Base-by-base conservation (phyloP, 805 yeast genomes). In the Danielozyma ontarioensis region DNA sequence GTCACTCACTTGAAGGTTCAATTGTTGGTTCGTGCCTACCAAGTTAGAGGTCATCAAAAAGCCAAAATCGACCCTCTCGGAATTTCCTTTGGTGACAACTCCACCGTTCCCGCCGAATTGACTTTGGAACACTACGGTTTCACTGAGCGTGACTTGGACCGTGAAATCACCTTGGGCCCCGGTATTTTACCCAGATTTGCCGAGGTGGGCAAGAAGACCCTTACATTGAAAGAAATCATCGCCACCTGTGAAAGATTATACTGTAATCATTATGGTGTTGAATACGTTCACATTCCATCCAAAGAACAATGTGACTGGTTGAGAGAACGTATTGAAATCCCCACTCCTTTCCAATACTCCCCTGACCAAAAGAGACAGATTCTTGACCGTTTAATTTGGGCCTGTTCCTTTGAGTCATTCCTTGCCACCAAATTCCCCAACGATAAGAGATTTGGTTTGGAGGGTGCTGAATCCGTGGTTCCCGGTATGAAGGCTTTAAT, bases 221-320 rank as follows among this genome's bases (percentile, higher is more conserved):
- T 87, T 77, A 76, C 83, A 33, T 71, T 93, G 49, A 76, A 76
- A 47, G 96, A 90, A 53, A 75, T 93, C 47, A 74, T 93, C 45
- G 74, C 66, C 32, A 65, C 76, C 41, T 82, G 95, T 63, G 96
- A 93, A 67, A 70, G 70, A 47, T 74, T 85, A 49, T 93, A 93
- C 72, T 88, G 96, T 68, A 74, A 83, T 26, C 65, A 83, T 25
- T 87, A 88, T 59, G 97, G 97, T 69, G 76, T 85, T 38, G 97
- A 93, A 70, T 93, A 88, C 68, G 82, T 93, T 51, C 99, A 93
- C 67, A 93, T 93, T 45, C 96, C 97, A 37, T 84, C 95, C 40
- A 83, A 94, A 62, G 83, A 76, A 53, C 85, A 86, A 66, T 93
- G 97, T 71, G 97, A 93, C 64, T 93, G 99, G 99, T 78, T 93